Evolutionary conservation across 2,329 filamentous ascomycete genomes (phyloP), one percentile per base, ranked within the genome.

Genomic region (Phialophora verrucosa): DNA sequence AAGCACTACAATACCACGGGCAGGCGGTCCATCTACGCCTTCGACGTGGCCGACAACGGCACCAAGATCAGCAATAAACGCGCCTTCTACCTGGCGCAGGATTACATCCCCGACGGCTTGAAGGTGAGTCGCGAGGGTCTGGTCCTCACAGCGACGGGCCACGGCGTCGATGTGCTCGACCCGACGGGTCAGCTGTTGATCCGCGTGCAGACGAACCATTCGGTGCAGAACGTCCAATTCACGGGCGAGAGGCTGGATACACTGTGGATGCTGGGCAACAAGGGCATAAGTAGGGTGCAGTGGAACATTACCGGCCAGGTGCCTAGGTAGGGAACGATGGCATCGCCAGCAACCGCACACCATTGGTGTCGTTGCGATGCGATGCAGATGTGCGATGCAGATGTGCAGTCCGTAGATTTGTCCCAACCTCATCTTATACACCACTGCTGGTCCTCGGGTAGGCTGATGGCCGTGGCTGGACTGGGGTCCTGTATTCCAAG

Each of bases 181-280:
- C 69, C 71, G 27, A 67, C 72, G 50, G 79, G 80, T 0, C 74
- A 75, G 47, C 71, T 80, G 66, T 70, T 81, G n/a, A 66, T 79
- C 54, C 74, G 74, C 12, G 75, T 81, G 10, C 78, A 81, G 73
- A 81, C 79, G n/a, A 79, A 78, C 64, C 80, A 77, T 65, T 76
- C 77, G 1, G 80, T 81, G 53, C 76, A 80, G 73, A 82, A 82
- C 68, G 78, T 82, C 65, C 78, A 76, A 47, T 82, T 78, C 78
- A 77, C 75, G 1, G 79, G 79, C 0, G 66, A 73, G 5, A 74
- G 79, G 71, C 71, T 78, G 60, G 77, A 75, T 58, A 76, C 76
- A 38, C 65, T 81, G 27, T 81, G 79, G 79, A 60, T 81, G 55
- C 75, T 79, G 73, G 78, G 79, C 0, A 73, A 76, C 49, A 74